Conservation (phyloP, 352 stramenopile species). For the Aphanomyces stellatus region DNA sequence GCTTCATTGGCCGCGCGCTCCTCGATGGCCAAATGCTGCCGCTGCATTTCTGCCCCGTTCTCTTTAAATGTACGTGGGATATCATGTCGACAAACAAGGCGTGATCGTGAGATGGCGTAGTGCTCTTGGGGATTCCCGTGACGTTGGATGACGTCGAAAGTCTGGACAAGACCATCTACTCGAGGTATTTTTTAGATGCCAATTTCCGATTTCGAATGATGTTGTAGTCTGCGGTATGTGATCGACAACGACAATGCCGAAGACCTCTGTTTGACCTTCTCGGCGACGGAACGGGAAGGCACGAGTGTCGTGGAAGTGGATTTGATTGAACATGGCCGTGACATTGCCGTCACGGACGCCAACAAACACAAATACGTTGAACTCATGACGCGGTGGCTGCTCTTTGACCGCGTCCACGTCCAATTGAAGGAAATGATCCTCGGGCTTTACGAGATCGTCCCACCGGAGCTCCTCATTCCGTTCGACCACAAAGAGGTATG, state of each 20-base stretch:
- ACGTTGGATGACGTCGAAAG: conserved; percentile 77
- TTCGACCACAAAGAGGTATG: conserved; percentile 98
- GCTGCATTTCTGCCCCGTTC: conserved; percentile 52
- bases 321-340: conserved; percentile 38
- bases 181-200: conserved; percentile 28
- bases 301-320: conserved; percentile 57
- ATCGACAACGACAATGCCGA: conserved; percentile 65
- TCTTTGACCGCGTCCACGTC: conserved; percentile 87
- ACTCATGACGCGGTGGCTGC: conserved; percentile 91
- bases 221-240: conserved; percentile 67
- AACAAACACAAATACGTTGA: conserved; percentile 96
- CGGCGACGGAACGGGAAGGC: conserved; percentile 56
- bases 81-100: conserved; percentile 44
- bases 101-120: background rate
- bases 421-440: conserved; percentile 84
- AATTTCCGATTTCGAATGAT: background rate
- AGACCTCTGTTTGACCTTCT: conserved; percentile 60
- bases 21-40: conserved; percentile 77
- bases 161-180: conserved; percentile 67
- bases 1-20: conserved; percentile 55
- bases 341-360: conserved; percentile 86
- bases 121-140: conserved; percentile 60
- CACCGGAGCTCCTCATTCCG: conserved; percentile 91
- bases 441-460: conserved; percentile 95
- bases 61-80: conserved; percentile 87